Evolutionary conservation across 305 asterid genomes (phyloP).

Genomic region (Withania somnifera): DNA sequence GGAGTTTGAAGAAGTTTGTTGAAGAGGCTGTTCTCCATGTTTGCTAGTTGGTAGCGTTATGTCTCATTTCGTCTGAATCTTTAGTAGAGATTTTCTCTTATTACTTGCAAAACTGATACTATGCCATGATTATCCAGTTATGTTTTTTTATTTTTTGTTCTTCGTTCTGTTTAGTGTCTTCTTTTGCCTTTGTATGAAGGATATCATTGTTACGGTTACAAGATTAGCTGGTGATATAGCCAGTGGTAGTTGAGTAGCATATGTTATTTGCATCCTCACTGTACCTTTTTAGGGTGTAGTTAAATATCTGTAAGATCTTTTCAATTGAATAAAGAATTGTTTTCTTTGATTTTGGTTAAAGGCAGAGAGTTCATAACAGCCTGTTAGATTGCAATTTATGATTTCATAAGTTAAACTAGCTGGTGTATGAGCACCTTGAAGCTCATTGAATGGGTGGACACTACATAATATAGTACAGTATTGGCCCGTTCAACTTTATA

Average conservation of each 20-base stretch:
- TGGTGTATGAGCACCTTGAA: not conserved
- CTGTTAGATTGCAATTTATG: not conserved
- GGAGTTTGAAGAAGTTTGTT: not conserved
- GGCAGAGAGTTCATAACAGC: not conserved
- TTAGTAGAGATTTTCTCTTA: not conserved
- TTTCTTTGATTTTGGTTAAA: not conserved
- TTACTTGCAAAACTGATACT: not conserved
- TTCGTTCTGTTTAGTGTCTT: not conserved
- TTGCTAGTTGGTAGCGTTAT: not conserved
- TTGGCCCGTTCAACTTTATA: not conserved
- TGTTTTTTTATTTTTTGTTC: not conserved
- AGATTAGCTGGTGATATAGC: not conserved
- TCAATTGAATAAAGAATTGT: not conserved
- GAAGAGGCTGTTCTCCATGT: conserved; percentile 1
- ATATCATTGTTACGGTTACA: not conserved
- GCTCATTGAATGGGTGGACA: not conserved
- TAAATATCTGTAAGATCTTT: not conserved
- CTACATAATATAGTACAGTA: not conserved
- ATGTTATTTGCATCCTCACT: not conserved
- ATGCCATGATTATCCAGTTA: not conserved
- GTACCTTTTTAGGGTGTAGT: not conserved
- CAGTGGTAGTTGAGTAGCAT: not conserved
- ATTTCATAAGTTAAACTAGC: not conserved
- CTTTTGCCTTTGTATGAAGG: not conserved
- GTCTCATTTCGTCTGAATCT: not conserved